Conservation (phyloP, 1,139 yeast genomes). For the Geotrichum klebahnii region DNA sequence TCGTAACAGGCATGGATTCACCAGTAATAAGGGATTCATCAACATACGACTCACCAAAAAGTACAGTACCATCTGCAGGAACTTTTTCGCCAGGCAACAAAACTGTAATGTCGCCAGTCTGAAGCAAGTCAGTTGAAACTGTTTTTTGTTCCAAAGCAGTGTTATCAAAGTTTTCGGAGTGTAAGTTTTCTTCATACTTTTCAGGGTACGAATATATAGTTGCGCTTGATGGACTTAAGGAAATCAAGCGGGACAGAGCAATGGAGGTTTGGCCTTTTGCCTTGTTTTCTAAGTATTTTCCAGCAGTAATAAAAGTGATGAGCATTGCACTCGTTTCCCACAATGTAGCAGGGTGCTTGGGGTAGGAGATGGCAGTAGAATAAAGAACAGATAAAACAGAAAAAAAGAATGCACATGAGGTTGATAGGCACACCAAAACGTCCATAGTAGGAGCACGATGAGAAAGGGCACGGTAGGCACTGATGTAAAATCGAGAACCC, state of each 20-base stretch:
- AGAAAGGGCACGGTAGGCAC: slow-evolving; percentile 60
- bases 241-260: slow-evolving; percentile 74
- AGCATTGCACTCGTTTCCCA: slow-evolving; percentile 90
- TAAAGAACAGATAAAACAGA: slow-evolving; percentile 58
- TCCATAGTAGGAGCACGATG: slow-evolving; percentile 94
- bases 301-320: slow-evolving; percentile 74
- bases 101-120: slow-evolving; percentile 69
- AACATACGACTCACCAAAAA: slow-evolving; percentile 73
- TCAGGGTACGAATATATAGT: slow-evolving; percentile 43
- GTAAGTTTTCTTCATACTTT: slow-evolving; percentile 21
- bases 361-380: slow-evolving; percentile 39
- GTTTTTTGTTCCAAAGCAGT: slow-evolving; percentile 31
- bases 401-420: slow-evolving; percentile 71
- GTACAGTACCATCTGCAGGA: slow-evolving; percentile 85
- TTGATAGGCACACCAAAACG: slow-evolving; percentile 78
- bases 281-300: slow-evolving; percentile 84
- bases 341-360: slow-evolving; percentile 58
- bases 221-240: slow-evolving; percentile 77
- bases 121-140: slow-evolving; percentile 71
- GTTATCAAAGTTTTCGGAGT: slow-evolving; percentile 16
- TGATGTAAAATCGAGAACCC: slow-evolving; percentile 60
- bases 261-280: slow-evolving; percentile 94
- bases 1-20: slow-evolving; percentile 72
- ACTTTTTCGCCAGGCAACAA: slow-evolving; percentile 82
- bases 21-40: slow-evolving; percentile 91